phyloP scores from a whole-genome alignment of 768 basidiomycete genomes.

The Russula brevipes region DNA sequence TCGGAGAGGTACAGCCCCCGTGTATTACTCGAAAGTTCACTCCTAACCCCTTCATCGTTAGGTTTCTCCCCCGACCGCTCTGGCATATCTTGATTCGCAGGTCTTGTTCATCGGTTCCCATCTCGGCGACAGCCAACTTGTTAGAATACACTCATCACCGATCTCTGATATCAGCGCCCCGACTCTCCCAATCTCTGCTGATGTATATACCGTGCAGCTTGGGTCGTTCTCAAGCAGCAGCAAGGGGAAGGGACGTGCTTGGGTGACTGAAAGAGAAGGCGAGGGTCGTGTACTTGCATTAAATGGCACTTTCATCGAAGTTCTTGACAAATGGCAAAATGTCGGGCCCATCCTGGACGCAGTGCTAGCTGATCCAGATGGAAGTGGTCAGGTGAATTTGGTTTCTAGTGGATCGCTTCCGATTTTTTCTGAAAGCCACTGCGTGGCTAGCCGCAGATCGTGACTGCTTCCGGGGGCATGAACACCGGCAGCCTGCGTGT shows the following conservation, averaged over 20 bases:
- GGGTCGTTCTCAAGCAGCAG: conserved; percentile 36
- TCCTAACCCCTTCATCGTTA: conserved; percentile 29
- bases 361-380: conserved; percentile 65
- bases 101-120: conserved; percentile 77
- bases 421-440: neutral
- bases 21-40: neutral
- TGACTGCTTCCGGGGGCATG: conserved; percentile 80
- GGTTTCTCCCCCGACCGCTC: conserved; percentile 64
- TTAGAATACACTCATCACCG: conserved; percentile 51
- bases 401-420: neutral
- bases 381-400: conserved; percentile 55
- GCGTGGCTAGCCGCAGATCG: conserved; percentile 56
- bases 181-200: conserved; percentile 49
- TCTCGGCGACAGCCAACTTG: conserved; percentile 71
- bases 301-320: conserved; percentile 52
- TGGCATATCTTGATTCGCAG: conserved; percentile 70
- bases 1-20: conserved; percentile 63
- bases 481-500: conserved; percentile 74
- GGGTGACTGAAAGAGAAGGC: conserved; percentile 41
- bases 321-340: conserved; percentile 64
- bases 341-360: conserved; percentile 83
- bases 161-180: conserved; percentile 37
- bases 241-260: conserved; percentile 32
- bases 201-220: conserved; percentile 41
- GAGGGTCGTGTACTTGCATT: conserved; percentile 28